A percentile compares a stretch with the other conserved stretches of the same genome.
phyloP scores from a whole-genome alignment of 176 grass and related monocot genomes.

The Eragrostis nindensis region DNA sequence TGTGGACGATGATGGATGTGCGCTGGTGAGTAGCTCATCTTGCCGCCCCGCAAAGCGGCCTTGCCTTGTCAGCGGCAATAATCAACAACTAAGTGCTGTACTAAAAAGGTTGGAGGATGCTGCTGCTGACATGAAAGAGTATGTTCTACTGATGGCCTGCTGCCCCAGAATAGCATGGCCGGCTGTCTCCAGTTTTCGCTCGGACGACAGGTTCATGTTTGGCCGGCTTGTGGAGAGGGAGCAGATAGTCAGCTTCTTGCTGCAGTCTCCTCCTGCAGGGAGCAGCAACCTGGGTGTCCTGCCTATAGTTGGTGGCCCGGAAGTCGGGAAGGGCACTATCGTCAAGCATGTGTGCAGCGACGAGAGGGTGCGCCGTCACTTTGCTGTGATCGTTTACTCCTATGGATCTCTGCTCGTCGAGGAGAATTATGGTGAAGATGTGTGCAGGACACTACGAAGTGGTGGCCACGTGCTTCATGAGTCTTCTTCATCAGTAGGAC shows the following conservation, averaged over 20 bases:
- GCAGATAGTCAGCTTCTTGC: constrained; percentile 39
- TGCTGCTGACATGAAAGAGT: constrained; percentile 25
- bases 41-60: constrained; percentile 27
- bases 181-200: constrained; percentile 23
- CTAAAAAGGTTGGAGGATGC: constrained; percentile 17
- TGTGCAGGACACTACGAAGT: not conserved
- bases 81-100: not conserved
- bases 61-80: not conserved
- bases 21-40: not conserved
- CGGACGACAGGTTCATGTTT: constrained; percentile 35
- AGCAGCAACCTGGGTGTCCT: constrained; percentile 27
- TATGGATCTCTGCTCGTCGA: constrained; percentile 29
- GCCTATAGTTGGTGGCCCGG: constrained; percentile 25
- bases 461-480: not conserved
- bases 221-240: constrained; percentile 42
- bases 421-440: not conserved
- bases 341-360: constrained; percentile 35
- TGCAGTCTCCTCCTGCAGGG: too few relatives aligned
- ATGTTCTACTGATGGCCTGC: constrained; percentile 30
- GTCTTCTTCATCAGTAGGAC: not conserved
- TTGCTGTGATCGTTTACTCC: constrained; percentile 32
- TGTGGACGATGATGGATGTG: too few relatives aligned
- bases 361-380: constrained; percentile 31
- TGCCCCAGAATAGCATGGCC: not conserved
- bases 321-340: constrained; percentile 38